Evolutionary conservation across 1,284 basidiomycete genomes (phyloP).

Genomic region (Ganoderma sinense): DNA sequence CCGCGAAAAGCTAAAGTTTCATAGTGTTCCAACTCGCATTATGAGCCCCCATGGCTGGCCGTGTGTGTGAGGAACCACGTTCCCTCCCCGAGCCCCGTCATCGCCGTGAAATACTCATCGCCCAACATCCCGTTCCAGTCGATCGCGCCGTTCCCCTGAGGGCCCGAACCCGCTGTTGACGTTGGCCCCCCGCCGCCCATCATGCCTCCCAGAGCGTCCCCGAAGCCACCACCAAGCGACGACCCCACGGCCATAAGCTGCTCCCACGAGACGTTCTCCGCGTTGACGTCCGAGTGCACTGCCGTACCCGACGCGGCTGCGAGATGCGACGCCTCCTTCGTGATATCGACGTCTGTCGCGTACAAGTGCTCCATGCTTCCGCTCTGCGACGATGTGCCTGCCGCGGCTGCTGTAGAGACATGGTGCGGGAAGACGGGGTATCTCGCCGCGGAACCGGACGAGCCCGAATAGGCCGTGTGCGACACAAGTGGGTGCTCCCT

Average conservation of each 20-base stretch:
- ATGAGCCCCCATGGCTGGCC: background rate
- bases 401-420: background rate
- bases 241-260: conserved; percentile 20
- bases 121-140: conserved; percentile 22
- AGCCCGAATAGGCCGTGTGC: conserved; percentile 1
- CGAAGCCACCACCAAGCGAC: conserved; percentile 9
- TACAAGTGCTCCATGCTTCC: conserved; percentile 18
- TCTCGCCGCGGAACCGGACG: conserved; percentile 14
- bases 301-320: conserved; percentile 17
- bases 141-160: conserved; percentile 12
- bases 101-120: conserved; percentile 28
- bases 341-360: conserved; percentile 26
- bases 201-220: conserved; percentile 16
- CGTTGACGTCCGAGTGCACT: conserved; percentile 10
- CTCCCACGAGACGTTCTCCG: conserved; percentile 18
- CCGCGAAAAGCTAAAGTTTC: too few species aligned
- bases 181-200: conserved; percentile 1
- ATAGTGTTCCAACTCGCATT: too few species aligned
- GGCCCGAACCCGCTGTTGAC: too few species aligned
- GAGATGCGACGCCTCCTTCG: conserved; percentile 26
- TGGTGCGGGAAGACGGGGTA: conserved; percentile 6
- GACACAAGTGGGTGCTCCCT: conserved; percentile 4
- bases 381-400: background rate
- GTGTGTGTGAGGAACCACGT: conserved; percentile 31
- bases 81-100: conserved; percentile 30